Conservation (phyloP, 345 rosid genomes). For the Geranium rotundifolium region DNA sequence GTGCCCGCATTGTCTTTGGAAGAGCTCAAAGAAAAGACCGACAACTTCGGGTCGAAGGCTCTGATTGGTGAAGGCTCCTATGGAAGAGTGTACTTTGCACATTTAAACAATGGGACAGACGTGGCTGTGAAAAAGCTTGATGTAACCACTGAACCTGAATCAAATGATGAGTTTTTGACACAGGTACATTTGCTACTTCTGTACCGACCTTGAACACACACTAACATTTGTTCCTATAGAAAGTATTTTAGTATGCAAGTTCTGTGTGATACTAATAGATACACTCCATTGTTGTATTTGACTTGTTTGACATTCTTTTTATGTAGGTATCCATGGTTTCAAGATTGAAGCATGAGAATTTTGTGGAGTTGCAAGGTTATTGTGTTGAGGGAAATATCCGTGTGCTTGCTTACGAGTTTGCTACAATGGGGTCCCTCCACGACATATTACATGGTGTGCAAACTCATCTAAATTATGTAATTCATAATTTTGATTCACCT, state of each 20-base stretch:
- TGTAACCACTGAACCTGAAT: conserved; percentile 59
- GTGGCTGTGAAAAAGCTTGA: conserved; percentile 95
- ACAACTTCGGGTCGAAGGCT: conserved; percentile 82
- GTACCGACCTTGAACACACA: not conserved
- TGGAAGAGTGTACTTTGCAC: conserved; percentile 88
- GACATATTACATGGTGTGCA: conserved; percentile 79
- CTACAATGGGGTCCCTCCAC: conserved; percentile 96
- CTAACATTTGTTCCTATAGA: not conserved
- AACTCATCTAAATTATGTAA: conserved; percentile 3
- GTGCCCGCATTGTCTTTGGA: conserved; percentile 63
- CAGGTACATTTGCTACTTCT: conserved; percentile 41
- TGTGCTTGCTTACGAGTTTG: conserved; percentile 90
- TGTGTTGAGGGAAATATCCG: conserved; percentile 78
- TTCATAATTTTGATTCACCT: not conserved
- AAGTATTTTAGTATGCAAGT: not conserved
- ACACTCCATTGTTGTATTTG: not conserved
- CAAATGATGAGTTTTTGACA: conserved; percentile 70
- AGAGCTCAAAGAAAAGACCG: conserved; percentile 82
- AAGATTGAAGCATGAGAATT: conserved; percentile 71
- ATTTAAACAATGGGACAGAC: conserved; percentile 45
- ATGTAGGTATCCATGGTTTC: conserved; percentile 77
- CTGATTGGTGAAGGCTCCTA: conserved; percentile 98
- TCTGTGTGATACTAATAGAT: not conserved
- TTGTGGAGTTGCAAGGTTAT: conserved; percentile 79
- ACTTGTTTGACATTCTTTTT: not conserved